Evolutionary conservation across 306 rosid genomes (phyloP).

Genomic region (Sophora flavescens): DNA sequence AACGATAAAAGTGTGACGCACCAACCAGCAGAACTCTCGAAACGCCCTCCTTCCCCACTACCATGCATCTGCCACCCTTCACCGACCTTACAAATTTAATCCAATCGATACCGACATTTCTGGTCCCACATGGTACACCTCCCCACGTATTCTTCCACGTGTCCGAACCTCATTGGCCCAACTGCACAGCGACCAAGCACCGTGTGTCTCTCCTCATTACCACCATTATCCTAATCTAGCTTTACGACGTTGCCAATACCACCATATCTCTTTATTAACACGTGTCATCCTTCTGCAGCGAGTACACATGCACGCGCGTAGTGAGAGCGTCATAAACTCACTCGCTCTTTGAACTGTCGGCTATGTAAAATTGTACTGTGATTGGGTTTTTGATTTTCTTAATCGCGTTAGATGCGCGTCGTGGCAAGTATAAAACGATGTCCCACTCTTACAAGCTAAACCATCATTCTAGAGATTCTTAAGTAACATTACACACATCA

Average conservation of each 20-base stretch:
- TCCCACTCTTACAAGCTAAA: background rate
- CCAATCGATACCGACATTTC: conserved; percentile 45
- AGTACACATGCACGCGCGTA: background rate
- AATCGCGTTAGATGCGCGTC: conserved; percentile 52
- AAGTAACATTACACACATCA: background rate
- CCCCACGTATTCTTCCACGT: conserved; percentile 45
- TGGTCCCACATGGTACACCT: conserved; percentile 44
- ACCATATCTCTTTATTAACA: background rate
- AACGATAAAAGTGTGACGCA: background rate
- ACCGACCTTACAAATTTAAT: conserved; percentile 39
- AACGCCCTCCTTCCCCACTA: background rate
- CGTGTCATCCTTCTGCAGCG: background rate
- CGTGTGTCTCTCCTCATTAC: background rate
- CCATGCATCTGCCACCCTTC: conserved; percentile 10
- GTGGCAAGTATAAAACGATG: conserved; percentile 35
- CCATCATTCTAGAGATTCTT: background rate
- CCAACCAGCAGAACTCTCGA: conserved; percentile 36
- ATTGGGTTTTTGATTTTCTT: conserved; percentile 3
- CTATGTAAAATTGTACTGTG: background rate
- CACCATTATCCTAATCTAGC: no score
- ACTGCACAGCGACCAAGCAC: background rate
- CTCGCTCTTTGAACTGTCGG: conserved; percentile 34
- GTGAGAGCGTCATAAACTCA: background rate
- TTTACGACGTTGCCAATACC: background rate
- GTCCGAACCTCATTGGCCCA: conserved; percentile 15